Evolutionary conservation across 441 rosid species (phyloP), one percentile per base, ranked within the genome.

Genomic region (Aleurites moluccanus): DNA sequence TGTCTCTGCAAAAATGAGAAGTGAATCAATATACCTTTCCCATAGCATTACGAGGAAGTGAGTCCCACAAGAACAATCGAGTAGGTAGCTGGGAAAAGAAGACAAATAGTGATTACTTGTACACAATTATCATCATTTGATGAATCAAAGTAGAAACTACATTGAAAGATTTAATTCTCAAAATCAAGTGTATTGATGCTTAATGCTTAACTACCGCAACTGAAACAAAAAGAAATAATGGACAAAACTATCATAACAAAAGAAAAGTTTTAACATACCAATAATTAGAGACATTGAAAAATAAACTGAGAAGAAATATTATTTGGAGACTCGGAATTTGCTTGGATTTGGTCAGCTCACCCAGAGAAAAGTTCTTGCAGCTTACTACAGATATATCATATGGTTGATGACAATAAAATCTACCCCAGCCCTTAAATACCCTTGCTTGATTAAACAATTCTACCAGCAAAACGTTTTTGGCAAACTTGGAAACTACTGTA

Each of bases 41-140:
- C 99, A 96, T 96, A 27, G 99, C 98, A 76, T 96, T 93, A 28
- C 97, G 97, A 18, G 99, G 99, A 64, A 96, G 80, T 10, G 90
- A 85, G 42, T 96, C 94, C 99, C 98, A 92, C 77, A 96, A 63
- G 77, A 91, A 83, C 81, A 96, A 76, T 61, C 84, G 87, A 42
- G 96, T 92, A 72, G 99, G 99, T 57, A 91, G 88, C 99, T 96
- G 84, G 55, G 79, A 75, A 67, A 74, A 18, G 55, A 8, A 44
- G 20, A 77, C 20, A 65, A 20, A 21, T 20, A 45, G 45, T 60
- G 18, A 72, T 69, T 64, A 47, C 11, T 63, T 35, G 30, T 64
- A 11, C 23, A n/a, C 9, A 14, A 49, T 20, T 44, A 5, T n/a
- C 33, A 73, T 50, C 21, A 45, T 28, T 45, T 35, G 38, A 53